Evolutionary conservation across 331 rosid genomes (phyloP).

Genomic region (Stylosanthes scabra): DNA sequence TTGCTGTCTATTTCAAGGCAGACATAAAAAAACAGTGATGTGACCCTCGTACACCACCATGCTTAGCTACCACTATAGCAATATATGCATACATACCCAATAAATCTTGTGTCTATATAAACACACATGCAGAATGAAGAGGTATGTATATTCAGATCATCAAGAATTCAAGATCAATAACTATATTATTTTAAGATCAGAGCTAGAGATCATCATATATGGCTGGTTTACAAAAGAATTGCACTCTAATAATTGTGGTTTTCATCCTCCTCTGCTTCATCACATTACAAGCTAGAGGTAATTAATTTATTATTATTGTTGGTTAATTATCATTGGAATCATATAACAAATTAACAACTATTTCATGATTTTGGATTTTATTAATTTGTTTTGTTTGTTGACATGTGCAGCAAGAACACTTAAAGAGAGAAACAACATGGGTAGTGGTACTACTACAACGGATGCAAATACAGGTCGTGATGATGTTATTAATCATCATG

Average conservation of each 20-base stretch:
- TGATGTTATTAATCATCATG: conserved; percentile 10
- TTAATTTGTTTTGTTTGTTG: conserved; percentile 15
- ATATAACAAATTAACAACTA: neutral
- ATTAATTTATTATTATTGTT: neutral
- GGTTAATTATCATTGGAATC: neutral
- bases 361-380: neutral
- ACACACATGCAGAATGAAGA: too few relatives aligned
- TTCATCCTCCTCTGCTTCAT: conserved; percentile 64
- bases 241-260: conserved; percentile 52
- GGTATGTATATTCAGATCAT: conserved; percentile 2
- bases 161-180: neutral
- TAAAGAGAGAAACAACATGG: conserved; percentile 37
- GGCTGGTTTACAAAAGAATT: conserved; percentile 50
- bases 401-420: conserved; percentile 49
- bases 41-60: conserved; percentile 53
- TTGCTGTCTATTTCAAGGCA: conserved; percentile 49
- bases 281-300: conserved; percentile 63
- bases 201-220: conserved; percentile 13
- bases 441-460: neutral
- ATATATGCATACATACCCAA: conserved; percentile 27
- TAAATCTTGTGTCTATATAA: conserved; percentile 45
- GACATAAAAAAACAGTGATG: conserved; percentile 71
- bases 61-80: conserved; percentile 33
- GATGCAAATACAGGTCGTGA: conserved; percentile 16
- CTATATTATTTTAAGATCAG: neutral